Conservation (phyloP, 1,284 basidiomycete species). For the Apiotrichum akiyoshidainum region DNA sequence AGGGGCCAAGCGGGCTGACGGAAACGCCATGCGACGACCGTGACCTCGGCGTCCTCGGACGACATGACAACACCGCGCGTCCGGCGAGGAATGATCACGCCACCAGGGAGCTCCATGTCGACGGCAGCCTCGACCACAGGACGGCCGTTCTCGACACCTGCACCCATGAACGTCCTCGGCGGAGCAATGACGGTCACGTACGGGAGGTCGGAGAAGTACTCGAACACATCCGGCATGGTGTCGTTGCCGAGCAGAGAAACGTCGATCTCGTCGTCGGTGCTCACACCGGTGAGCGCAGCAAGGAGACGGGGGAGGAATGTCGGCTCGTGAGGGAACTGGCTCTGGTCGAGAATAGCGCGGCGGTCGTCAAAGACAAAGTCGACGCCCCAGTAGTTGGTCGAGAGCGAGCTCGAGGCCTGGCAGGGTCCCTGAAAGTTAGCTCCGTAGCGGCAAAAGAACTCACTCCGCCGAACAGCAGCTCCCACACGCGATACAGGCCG, state of each 20-base stretch:
- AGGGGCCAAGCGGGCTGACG: constrained; percentile 33
- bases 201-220: constrained; percentile 37
- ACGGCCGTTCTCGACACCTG: constrained; percentile 28
- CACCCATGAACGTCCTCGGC: constrained; percentile 19
- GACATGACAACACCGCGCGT: constrained; percentile 29
- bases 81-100: constrained; percentile 27
- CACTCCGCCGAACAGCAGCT: constrained; percentile 33
- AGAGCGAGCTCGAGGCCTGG: constrained; percentile 29
- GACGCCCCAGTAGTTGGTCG: constrained; percentile 42
- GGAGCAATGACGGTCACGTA: constrained; percentile 23
- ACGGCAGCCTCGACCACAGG: constrained; percentile 27
- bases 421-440: constrained; percentile 18
- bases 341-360: constrained; percentile 35
- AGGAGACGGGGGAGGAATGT: constrained; percentile 29
- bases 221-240: constrained; percentile 28
- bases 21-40: constrained; percentile 29
- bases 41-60: constrained; percentile 9
- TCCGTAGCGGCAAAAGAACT: not conserved
- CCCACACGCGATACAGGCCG: constrained; percentile 38
- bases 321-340: constrained; percentile 34
- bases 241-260: constrained; percentile 20
- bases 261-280: constrained; percentile 17
- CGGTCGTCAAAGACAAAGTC: constrained; percentile 37
- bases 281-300: constrained; percentile 31
- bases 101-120: constrained; percentile 38